Evolutionary conservation across 305 asterid genomes (phyloP), one percentile per base, ranked within the genome.

Genomic region (Fraxinus xanthoxyloides): DNA sequence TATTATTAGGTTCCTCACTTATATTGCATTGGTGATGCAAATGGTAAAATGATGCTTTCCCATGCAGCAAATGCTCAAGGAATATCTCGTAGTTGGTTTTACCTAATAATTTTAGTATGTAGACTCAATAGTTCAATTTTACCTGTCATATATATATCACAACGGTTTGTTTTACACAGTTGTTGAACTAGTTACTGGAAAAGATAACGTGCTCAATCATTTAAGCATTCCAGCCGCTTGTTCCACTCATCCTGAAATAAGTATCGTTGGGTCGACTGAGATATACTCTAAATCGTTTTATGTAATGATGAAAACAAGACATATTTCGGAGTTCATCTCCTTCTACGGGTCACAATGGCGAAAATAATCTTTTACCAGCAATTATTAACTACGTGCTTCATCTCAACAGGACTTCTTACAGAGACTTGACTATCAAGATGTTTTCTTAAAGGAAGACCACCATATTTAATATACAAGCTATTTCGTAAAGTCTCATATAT

Each of bases 11-110:
- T 97, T 82, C 98, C 98, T 72, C 95, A 97, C 83, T 87, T 97
- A 87, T 97, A 92, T 85, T 97, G 99, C 90, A 94, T 97, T 77
- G 98, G 98, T 85, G 99, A 97, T 91, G 99, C 98, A 83, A 94
- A 94, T 90, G 99, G 99, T 34, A 97, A 91, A 89, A 81, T 97
- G 98, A 97, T 97, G 99, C 97, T 94, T 84, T 98, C 99, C 76
- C 99, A 96, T 86, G 99, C 98, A 73, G 98, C 98, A 88, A 97
- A 97, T 86, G 99, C 99, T 38, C 98, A 93, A 87, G 98, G 98
- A 90, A 97, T 97, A 77, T 97, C 99, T 51, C 97, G 99, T 97
- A 19, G n/a, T 77, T 80, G 30, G 36, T 79, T 67, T 35, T 48
- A 40, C 59, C 23, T 72, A 12, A 61, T n/a, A 54, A 54, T 51